Percentiles rank a stretch among this genome's conserved stretches.
These are phyloP conservation scores for Immersiporthe knoxdaviesiana DNA, from an alignment of 2,329 filamentous ascomycete genomes.

Conservation along the genomic window DNA sequence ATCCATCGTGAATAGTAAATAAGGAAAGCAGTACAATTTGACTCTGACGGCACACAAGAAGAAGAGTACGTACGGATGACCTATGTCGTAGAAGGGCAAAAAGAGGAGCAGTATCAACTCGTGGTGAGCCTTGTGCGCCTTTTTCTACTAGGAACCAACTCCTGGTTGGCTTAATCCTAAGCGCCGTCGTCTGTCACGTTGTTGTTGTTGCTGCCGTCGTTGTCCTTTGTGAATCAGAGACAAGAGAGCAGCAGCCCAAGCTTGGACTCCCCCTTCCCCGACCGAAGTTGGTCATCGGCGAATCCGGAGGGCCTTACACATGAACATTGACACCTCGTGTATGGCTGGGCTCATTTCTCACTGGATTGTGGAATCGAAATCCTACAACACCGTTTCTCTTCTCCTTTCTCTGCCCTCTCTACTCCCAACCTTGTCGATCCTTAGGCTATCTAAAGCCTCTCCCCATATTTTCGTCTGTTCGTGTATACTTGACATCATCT, in stretches of 20 bases:
- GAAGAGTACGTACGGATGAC: background rate
- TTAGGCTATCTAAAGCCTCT: background rate
- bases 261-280: background rate
- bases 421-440: background rate
- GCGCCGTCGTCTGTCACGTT: background rate
- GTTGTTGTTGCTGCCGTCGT: background rate
- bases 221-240: background rate
- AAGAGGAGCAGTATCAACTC: background rate
- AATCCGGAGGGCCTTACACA: background rate
- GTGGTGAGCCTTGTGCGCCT: background rate
- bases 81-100: background rate
- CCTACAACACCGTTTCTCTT: background rate
- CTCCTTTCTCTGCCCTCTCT: background rate
- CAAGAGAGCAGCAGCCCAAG: background rate
- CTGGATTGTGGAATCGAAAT: background rate
- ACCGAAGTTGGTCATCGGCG: constrained; percentile 1
- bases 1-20: background rate
- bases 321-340: background rate
- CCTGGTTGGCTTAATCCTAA: background rate
- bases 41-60: background rate
- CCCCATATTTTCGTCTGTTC: background rate
- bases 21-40: background rate
- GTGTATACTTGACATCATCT: background rate
- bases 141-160: background rate
- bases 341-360: constrained; percentile 3